Percentiles rank a stretch among this genome's conserved stretches.
phyloP scores from a whole-genome alignment of 306 rosid species.

The Inga leiocalycina region DNA sequence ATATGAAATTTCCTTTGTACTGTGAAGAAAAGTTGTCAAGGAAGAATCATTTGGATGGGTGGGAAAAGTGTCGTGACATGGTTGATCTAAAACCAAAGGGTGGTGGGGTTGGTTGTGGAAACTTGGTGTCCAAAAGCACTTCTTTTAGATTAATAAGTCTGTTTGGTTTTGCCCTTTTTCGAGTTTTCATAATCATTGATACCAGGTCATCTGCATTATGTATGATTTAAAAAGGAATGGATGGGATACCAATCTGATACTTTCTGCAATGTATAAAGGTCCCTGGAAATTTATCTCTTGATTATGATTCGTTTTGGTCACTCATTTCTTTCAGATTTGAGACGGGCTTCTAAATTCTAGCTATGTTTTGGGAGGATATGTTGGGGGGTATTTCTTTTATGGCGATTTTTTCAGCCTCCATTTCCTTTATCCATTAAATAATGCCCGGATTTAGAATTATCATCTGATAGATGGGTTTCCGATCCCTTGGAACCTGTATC shows the following conservation, averaged over 20 bases:
- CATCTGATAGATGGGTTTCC: background rate
- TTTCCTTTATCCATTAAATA: background rate
- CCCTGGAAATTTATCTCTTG: background rate
- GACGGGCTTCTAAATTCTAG: background rate
- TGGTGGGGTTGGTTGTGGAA: background rate
- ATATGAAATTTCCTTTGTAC: background rate
- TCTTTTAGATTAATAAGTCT: background rate
- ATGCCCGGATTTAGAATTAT: background rate
- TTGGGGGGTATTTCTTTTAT: background rate
- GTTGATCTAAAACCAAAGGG: background rate
- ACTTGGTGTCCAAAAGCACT: background rate
- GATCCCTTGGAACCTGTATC: background rate
- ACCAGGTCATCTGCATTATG: background rate
- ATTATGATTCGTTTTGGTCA: background rate
- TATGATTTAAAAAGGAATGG: background rate
- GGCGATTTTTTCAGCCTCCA: background rate
- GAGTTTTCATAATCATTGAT: background rate
- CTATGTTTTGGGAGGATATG: background rate
- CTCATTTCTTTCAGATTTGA: background rate
- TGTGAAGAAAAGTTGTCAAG: background rate
- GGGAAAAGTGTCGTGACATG: background rate
- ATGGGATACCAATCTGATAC: background rate
- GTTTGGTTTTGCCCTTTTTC: background rate
- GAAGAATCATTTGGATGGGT: background rate
- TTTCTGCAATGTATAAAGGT: background rate